phyloP scores from a whole-genome alignment of 2,329 filamentous ascomycete species.

The Aspergillus clavatus region DNA sequence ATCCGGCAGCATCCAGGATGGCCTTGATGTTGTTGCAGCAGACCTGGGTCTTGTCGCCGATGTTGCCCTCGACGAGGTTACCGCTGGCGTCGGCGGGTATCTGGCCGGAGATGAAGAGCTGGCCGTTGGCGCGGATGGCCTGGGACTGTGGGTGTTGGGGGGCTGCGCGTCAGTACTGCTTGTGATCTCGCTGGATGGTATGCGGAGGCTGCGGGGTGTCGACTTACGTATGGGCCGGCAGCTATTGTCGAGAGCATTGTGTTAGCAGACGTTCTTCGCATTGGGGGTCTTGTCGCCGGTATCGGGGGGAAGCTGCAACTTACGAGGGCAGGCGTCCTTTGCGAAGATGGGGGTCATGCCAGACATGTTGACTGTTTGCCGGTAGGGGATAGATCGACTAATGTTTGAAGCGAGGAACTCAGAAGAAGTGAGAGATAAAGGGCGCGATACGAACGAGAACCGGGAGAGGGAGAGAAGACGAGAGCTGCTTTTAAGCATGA shows the following conservation, averaged over 20 bases:
- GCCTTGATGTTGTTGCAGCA: slow-evolving; percentile 77
- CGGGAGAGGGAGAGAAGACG: slow-evolving; percentile 16
- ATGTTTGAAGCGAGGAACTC: slow-evolving; percentile 7
- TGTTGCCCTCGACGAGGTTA: slow-evolving; percentile 58
- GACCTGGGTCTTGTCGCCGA: slow-evolving; percentile 64
- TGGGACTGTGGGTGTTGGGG: slow-evolving; percentile 38
- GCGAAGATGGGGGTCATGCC: slow-evolving; percentile 37
- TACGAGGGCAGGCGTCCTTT: slow-evolving; percentile 45
- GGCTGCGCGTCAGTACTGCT: slow-evolving; percentile 1
- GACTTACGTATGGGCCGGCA: slow-evolving; percentile 43
- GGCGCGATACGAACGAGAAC: slow-evolving; percentile 4
- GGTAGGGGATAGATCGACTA: slow-evolving; percentile 3
- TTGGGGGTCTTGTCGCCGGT: background rate
- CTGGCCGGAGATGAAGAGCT: slow-evolving; percentile 69
- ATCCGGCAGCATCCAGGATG: slow-evolving; percentile 77
- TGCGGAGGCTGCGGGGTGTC: background rate
- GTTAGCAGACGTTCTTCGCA: slow-evolving; percentile 4
- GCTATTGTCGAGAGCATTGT: slow-evolving; percentile 19
- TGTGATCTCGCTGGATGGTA: background rate
- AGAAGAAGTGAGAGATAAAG: slow-evolving; percentile 9
- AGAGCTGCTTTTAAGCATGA: slow-evolving; percentile 23
- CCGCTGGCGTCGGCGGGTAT: slow-evolving; percentile 65
- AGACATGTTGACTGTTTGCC: slow-evolving; percentile 32
- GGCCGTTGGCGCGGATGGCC: slow-evolving; percentile 63
- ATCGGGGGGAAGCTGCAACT: slow-evolving; percentile 15